Evolutionary conservation across 352 stramenopile species (phyloP), one percentile per base, ranked within the genome.

Genomic region (Pythium coloratum): DNA sequence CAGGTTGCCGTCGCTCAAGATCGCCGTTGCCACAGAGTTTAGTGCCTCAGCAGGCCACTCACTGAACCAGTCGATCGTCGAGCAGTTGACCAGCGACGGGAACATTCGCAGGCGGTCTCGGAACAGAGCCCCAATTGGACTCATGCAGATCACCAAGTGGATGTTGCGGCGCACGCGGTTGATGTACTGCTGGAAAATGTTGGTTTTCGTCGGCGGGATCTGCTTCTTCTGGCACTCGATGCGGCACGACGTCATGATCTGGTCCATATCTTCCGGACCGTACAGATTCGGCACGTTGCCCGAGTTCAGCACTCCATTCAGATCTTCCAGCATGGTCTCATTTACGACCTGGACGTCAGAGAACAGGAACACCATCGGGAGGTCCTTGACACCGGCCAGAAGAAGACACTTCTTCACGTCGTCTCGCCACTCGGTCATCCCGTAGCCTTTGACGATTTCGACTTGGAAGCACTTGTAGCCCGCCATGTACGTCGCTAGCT

Each of bases 361-460:
- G 64, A 98, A 98, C 6, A 98, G 76, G 57, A 98, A 98, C 1
- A 98, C 89, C 16, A 98, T 86, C 0, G 81, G 89, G 12, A 85
- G 96, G 57, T 98, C 87, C 32, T 98, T 92, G 0, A 98, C 77
- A 30, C 95, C 95, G 24, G 93, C 95, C 33, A 92, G 72, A 38
- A 98, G 69, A 8, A 97, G 64, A 55, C 86, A 94, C 64, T 91
- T 95, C 64, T 98, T 98, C 4, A 98, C 76, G 46, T 98, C 92
- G 9, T 98, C 94, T 20, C 91, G 88, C 93, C 94, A 98, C 66
- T 98, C 94, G 0, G 73, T 73, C 61, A 96, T 88, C 12, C 94
- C 91, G 62, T 98, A 98, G 7, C 90, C 92, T 62, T 98, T 98
- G 5, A 94, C 80, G 63, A 98, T 98, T 69, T 98, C 95, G n/a